Percentiles rank a stretch among this genome's conserved stretches.
Conservation (phyloP, 768 basidiomycete species). For the Pleurotus platypus region DNA sequence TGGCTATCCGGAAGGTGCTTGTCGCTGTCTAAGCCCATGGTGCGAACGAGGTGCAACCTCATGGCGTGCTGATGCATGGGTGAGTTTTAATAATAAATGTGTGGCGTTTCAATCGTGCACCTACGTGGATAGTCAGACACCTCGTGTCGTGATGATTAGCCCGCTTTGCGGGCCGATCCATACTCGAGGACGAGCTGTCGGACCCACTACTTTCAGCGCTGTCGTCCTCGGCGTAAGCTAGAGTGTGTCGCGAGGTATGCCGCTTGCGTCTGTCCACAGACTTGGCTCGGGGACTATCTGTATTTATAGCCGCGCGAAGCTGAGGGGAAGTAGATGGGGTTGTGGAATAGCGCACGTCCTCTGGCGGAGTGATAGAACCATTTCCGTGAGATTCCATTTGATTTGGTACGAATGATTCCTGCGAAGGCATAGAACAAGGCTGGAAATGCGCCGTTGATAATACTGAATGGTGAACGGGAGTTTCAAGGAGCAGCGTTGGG, state of each 20-base stretch:
- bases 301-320: conserved; percentile 12
- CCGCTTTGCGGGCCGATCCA: conserved; percentile 36
- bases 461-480: background rate
- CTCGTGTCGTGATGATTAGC: conserved; percentile 60
- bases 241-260: conserved; percentile 24
- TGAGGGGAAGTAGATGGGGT: conserved; percentile 30
- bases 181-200: conserved; percentile 28
- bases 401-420: background rate
- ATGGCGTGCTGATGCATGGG: conserved; percentile 55
- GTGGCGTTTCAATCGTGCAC: conserved; percentile 11
- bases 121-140: conserved; percentile 66
- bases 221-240: conserved; percentile 32
- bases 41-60: conserved; percentile 57
- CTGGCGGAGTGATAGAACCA: background rate
- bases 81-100: background rate
- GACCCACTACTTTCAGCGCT: conserved; percentile 31
- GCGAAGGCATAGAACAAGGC: background rate
- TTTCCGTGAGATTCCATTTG: background rate
- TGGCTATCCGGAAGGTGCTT: conserved; percentile 62
- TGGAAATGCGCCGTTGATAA: background rate
- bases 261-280: conserved; percentile 19
- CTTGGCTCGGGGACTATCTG: conserved; percentile 4
- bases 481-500: background rate
- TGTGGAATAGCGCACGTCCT: conserved; percentile 11
- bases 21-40: conserved; percentile 55